phyloP scores from a whole-genome alignment of 176 grass and related monocot genomes.

The Lolium perenne region DNA sequence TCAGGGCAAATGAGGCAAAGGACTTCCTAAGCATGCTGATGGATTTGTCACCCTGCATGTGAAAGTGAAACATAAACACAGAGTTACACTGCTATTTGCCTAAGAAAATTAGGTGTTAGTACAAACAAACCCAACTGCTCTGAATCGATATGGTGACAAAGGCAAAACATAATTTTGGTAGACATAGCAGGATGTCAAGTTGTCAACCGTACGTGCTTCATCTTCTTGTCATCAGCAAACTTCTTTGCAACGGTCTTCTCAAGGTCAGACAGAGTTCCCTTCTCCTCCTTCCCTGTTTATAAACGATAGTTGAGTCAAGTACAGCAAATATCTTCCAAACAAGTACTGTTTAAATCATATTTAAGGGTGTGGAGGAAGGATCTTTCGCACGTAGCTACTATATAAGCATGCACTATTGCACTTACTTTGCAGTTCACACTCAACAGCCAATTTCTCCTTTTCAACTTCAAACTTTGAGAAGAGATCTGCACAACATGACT shows the following conservation, averaged over 20 bases:
- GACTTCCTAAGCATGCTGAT: slow-evolving; percentile 73
- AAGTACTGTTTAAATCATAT: slow-evolving; percentile 20
- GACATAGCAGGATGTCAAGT: too few relatives aligned
- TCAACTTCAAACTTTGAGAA: slow-evolving; percentile 93
- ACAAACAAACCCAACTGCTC: too few relatives aligned
- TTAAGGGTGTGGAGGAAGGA: too few relatives aligned
- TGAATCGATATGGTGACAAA: too few relatives aligned
- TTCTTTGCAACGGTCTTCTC: slow-evolving; percentile 75
- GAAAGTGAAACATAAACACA: too few relatives aligned
- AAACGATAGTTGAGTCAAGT: not conserved
- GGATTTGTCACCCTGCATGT: too few relatives aligned
- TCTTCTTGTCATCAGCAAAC: slow-evolving; percentile 75
- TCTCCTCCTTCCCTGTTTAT: slow-evolving; percentile 84
- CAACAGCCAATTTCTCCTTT: slow-evolving; percentile 75
- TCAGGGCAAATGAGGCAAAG: slow-evolving; percentile 77
- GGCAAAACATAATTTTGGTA: too few relatives aligned
- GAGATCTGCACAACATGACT: slow-evolving; percentile 56
- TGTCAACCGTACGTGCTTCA: not conserved
- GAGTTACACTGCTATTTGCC: too few relatives aligned
- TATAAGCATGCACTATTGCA: not conserved
- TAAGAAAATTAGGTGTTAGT: too few relatives aligned
- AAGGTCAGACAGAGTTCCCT: slow-evolving; percentile 67
- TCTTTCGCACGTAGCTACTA: not conserved
- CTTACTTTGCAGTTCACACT: slow-evolving; percentile 86
- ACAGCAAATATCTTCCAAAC: not conserved